These are phyloP conservation scores for Davidsoniella eucalypti DNA, from an alignment of 2,329 filamentous ascomycete species.

Conservation along the genomic window DNA sequence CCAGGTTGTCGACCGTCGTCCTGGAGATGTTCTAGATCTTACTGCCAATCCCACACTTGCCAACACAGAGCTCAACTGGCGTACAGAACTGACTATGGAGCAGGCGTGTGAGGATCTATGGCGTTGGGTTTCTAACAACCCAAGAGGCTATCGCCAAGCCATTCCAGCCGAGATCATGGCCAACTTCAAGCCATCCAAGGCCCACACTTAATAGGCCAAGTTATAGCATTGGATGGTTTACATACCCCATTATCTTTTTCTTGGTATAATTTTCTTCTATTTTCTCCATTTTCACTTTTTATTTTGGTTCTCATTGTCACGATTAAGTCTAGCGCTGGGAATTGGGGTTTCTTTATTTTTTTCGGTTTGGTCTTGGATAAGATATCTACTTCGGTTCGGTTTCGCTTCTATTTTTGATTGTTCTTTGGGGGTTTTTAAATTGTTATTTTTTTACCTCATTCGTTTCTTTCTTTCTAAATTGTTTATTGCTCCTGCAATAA, in stretches of 20 bases:
- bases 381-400: not conserved
- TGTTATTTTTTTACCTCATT: not conserved
- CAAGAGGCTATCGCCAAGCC: conserved; percentile 80
- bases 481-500: no score
- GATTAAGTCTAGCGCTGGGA: not conserved
- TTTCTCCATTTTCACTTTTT: not conserved
- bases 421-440: not conserved
- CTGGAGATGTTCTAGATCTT: conserved; percentile 84
- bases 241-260: not conserved
- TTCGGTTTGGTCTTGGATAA: not conserved
- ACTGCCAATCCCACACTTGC: conserved; percentile 81
- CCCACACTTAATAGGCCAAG: not conserved
- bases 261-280: not conserved
- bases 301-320: not conserved
- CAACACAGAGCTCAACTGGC: conserved; percentile 82
- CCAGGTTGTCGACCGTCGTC: conserved; percentile 64
- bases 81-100: conserved; percentile 78
- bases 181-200: conserved; percentile 36
- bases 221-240: not conserved
- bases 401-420: not conserved
- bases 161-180: conserved; percentile 72
- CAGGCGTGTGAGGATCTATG: conserved; percentile 88
- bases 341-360: not conserved
- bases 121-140: conserved; percentile 96
- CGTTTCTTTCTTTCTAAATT: not conserved